Percentiles rank a stretch among this genome's conserved stretches.
phyloP scores from a whole-genome alignment of 108 stramenopile species.

The Fragilariopsis cylindrus region DNA sequence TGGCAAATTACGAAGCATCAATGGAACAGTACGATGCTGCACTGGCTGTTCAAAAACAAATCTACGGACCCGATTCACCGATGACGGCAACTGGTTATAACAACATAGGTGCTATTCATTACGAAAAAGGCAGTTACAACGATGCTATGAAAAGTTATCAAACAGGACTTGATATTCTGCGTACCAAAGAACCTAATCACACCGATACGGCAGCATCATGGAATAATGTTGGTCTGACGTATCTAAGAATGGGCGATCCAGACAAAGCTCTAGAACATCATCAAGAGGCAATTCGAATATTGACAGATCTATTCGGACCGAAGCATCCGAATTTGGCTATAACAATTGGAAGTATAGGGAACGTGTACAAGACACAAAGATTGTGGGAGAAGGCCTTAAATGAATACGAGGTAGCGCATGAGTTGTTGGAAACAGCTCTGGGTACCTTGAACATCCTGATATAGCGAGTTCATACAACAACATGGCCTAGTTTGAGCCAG shows the following conservation, averaged over 20 bases:
- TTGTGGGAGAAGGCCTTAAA: conserved; percentile 25
- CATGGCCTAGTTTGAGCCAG: conserved; percentile 26
- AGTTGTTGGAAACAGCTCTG: conserved; percentile 15
- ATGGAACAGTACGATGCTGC: conserved; percentile 37
- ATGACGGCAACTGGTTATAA: conserved; percentile 49
- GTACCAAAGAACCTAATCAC: conserved; percentile 9
- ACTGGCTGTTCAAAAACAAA: conserved; percentile 21
- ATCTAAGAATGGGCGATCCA: conserved; percentile 19
- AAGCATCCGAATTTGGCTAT: conserved; percentile 27
- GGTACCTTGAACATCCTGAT: conserved; percentile 20
- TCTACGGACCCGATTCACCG: conserved; percentile 24
- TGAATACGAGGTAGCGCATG: conserved; percentile 25
- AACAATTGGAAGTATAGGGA: conserved; percentile 31
- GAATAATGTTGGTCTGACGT: conserved; percentile 39
- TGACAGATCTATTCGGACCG: conserved; percentile 15
- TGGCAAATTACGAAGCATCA: conserved; percentile 20
- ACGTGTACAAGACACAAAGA: conserved; percentile 13
- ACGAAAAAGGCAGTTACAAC: conserved; percentile 42
- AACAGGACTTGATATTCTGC: conserved; percentile 38
- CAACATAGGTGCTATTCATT: conserved; percentile 55
- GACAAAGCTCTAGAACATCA: conserved; percentile 24
- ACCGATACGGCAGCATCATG: conserved; percentile 20
- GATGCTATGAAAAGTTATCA: conserved; percentile 41
- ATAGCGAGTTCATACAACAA: conserved; percentile 34
- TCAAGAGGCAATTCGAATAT: conserved; percentile 7